Percentiles rank a stretch among this genome's conserved stretches.
These are phyloP conservation scores for Pythium coloratum DNA, from an alignment of 352 stramenopile genomes.

Conservation along the genomic window DNA sequence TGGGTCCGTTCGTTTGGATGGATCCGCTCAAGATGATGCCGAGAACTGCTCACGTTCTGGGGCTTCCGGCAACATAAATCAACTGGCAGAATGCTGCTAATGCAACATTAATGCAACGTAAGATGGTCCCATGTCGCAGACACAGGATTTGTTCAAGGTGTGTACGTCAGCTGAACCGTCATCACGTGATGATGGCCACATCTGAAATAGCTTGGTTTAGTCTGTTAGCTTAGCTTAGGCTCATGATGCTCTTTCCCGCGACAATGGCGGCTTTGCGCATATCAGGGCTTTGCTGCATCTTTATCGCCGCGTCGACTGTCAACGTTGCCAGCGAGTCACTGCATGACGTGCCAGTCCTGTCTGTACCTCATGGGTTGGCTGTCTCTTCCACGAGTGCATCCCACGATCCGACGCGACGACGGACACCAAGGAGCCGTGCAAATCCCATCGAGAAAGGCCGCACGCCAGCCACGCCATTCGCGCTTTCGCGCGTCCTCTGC, in stretches of 20 bases:
- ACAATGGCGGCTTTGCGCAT: neutral
- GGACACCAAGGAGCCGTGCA: neutral
- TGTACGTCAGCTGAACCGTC: neutral
- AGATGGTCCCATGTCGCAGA: neutral
- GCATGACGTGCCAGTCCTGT: neutral
- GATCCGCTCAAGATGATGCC: neutral
- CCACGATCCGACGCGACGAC: neutral
- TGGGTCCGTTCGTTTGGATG: neutral
- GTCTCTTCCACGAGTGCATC: neutral
- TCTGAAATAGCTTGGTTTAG: too few species aligned
- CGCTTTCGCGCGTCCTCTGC: neutral
- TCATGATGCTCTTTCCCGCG: too few species aligned
- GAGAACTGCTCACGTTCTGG: neutral
- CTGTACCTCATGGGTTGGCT: neutral
- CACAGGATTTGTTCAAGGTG: neutral
- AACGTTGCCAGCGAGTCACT: neutral
- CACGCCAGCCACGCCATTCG: neutral
- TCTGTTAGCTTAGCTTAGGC: neutral
- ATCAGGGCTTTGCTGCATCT: slow-evolving; percentile 1
- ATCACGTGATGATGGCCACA: neutral
- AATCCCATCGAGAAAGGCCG: neutral
- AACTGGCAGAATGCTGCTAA: neutral
- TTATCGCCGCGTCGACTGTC: neutral
- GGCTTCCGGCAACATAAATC: neutral
- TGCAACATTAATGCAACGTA: neutral